Evolutionary conservation across 345 rosid species (phyloP), one percentile per base, ranked within the genome.

Genomic region (Passiflora organensis): DNA sequence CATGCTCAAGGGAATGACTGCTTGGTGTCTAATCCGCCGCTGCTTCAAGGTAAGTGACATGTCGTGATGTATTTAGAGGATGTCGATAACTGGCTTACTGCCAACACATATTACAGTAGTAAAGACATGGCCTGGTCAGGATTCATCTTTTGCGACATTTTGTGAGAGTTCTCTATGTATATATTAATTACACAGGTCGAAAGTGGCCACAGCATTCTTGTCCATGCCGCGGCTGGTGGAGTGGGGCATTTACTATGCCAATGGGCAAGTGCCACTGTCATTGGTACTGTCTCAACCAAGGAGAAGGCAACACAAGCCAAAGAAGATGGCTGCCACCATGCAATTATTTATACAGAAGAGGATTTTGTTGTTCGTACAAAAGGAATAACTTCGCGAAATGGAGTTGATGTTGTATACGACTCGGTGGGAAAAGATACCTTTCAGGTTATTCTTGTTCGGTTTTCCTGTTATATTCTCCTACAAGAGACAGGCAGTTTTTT

Each of bases 221-320:
- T 89, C 58, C 96, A 89, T 47, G 96, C 96, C 46, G 96, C 96
- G 41, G 96, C 98, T 45, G 96, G 96, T 56, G 96, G 96, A 56
- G 89, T 86, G 43, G 98, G 98, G n/a, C 86, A 96, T 58, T 54
- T 88, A 10, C 64, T 88, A 68, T 91, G 98, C 73, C 98, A 91
- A 53, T 86, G 96, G 95, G 98, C 82, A 18, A 81, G 95, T 64
- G 96, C 96, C 50, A 82, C 76, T 20, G 96, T 91, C 32, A 84
- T 86, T 32, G 96, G 95, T 51, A 77, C 95, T 24, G 95, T 91
- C 55, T 88, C 95, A 2, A 82, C 90, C 38, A 63, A 75, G 59
- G 96, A 84, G 78, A 91, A 88, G 73, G 98, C 90, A 17, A 81
- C 79, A 59, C 96, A 86, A 75, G 98, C 95, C 53, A 91, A 76